Percentiles rank a stretch among this genome's conserved stretches.
phyloP scores from a whole-genome alignment of 2,329 filamentous ascomycete genomes.

The Aspergillus sergii region DNA sequence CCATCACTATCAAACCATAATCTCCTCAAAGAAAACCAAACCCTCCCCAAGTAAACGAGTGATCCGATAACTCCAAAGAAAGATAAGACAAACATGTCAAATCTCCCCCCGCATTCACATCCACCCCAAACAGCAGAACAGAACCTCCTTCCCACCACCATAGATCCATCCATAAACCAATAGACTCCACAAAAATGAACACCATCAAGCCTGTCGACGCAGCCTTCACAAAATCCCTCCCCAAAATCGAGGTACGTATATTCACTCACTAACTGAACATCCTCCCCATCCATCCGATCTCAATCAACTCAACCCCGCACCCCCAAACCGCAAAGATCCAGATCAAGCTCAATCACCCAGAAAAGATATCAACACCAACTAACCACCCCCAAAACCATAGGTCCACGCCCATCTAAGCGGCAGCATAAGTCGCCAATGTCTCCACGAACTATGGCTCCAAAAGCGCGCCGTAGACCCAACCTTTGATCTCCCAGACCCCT shows the following conservation, averaged over 20 bases:
- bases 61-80: background rate
- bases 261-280: background rate
- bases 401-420: constrained; percentile 81
- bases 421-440: constrained; percentile 71
- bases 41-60: background rate
- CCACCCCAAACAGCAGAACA: background rate
- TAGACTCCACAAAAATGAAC: constrained; percentile 18
- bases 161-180: constrained; percentile 10
- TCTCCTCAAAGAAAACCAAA: background rate
- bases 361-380: constrained; percentile 7
- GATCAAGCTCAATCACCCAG: background rate
- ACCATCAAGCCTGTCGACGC: constrained; percentile 29
- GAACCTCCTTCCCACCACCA: background rate
- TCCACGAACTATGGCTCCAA: constrained; percentile 72
- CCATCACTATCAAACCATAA: background rate
- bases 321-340: background rate
- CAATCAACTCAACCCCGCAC: background rate
- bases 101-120: background rate
- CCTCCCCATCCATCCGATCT: background rate
- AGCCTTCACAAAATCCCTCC: constrained; percentile 35
- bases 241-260: constrained; percentile 39
- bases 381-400: constrained; percentile 41
- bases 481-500: constrained; percentile 66
- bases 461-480: constrained; percentile 57
- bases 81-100: background rate